phyloP scores from a whole-genome alignment of 225 moss, liverwort and hornwort species.

The Physcomitrium patens region DNA sequence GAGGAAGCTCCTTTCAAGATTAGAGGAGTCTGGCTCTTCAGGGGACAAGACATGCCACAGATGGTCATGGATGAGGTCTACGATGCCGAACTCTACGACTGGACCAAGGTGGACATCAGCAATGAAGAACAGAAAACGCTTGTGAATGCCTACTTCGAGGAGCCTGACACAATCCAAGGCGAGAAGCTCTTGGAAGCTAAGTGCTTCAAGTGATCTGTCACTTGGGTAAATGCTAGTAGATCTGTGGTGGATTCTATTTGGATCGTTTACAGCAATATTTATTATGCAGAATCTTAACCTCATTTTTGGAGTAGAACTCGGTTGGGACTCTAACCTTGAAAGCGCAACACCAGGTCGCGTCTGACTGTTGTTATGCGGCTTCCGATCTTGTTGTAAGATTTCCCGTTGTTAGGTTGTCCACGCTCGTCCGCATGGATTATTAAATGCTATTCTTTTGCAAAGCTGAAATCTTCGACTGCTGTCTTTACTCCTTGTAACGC shows the following conservation, averaged over 20 bases:
- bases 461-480: no score
- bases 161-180: constrained; percentile 82
- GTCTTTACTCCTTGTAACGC: no score
- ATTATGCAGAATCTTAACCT: constrained; percentile 41
- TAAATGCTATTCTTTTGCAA: no score
- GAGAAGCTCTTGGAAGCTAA: constrained; percentile 88
- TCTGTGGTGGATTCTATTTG: constrained; percentile 21
- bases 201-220: constrained; percentile 78
- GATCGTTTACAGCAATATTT: constrained; percentile 32
- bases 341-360: constrained; percentile 34
- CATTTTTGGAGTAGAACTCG: constrained; percentile 64
- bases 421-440: no score
- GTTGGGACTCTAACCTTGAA: constrained; percentile 43
- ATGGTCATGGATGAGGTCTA: constrained; percentile 86
- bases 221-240: background rate
- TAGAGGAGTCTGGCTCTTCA: constrained; percentile 96
- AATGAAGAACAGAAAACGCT: constrained; percentile 61
- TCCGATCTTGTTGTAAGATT: constrained; percentile 33
- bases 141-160: constrained; percentile 92
- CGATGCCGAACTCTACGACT: constrained; percentile 84
- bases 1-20: constrained; percentile 73
- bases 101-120: constrained; percentile 80
- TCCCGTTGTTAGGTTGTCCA: constrained; percentile 28
- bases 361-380: constrained; percentile 4
- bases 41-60: constrained; percentile 80